Percentiles rank a stretch among this genome's conserved stretches.
Evolutionary conservation across 2,329 filamentous ascomycete genomes (phyloP).

Genomic region (Lachnellula occidentalis): DNA sequence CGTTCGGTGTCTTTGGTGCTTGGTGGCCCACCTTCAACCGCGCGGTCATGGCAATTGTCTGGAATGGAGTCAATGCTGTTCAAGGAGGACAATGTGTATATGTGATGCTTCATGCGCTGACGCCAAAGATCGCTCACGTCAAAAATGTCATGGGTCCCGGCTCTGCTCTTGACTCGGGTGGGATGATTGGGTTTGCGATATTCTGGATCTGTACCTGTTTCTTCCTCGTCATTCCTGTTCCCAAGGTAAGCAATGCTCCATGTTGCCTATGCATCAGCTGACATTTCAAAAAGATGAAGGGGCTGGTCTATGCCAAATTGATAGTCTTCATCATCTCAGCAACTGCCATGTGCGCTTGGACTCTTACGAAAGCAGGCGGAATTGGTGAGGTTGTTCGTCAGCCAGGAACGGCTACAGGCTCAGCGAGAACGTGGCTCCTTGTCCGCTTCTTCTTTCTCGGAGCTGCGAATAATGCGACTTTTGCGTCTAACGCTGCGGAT

Average conservation of each 20-base stretch:
- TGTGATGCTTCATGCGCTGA: conserved; percentile 39
- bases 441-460: conserved; percentile 35
- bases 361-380: conserved; percentile 31
- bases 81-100: conserved; percentile 33
- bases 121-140: conserved; percentile 36
- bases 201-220: conserved; percentile 38
- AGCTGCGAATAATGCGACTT: conserved; percentile 34
- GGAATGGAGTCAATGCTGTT: conserved; percentile 38
- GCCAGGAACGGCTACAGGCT: conserved; percentile 29
- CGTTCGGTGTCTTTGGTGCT: conserved; percentile 41
- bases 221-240: conserved; percentile 35
- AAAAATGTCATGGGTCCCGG: conserved; percentile 36
- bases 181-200: conserved; percentile 38
- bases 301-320: conserved; percentile 33
- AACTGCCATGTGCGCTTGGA: conserved; percentile 37
- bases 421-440: conserved; percentile 34
- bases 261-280: conserved; percentile 11
- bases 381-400: conserved; percentile 27
- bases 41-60: conserved; percentile 41
- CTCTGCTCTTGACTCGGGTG: conserved; percentile 36
- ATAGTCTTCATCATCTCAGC: conserved; percentile 35
- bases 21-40: conserved; percentile 41
- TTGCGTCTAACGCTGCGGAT: conserved; percentile 38
- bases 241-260: conserved; percentile 22
- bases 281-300: conserved; percentile 27